A percentile compares a stretch with the other conserved stretches of the same genome.
Conservation (phyloP, 768 basidiomycete genomes). For the Neoboletus magnificus region DNA sequence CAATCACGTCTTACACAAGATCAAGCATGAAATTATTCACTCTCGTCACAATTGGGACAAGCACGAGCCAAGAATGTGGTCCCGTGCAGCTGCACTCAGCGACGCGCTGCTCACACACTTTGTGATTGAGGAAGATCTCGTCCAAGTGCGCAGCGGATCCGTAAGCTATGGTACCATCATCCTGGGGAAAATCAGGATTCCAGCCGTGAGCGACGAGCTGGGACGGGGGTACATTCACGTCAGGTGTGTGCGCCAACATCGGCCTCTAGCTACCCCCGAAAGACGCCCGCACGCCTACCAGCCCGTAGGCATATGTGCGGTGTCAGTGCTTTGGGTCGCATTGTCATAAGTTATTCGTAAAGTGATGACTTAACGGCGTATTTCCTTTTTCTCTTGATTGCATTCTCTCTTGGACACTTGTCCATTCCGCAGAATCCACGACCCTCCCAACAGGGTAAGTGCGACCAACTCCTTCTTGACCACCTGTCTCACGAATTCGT, state of each 20-base stretch:
- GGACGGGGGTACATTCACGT: slow-evolving; percentile 71
- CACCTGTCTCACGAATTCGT: slow-evolving; percentile 4
- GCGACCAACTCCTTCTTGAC: background rate
- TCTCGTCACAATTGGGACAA: slow-evolving; percentile 70
- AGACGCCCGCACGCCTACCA: slow-evolving; percentile 1
- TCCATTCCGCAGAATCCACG: slow-evolving; percentile 55
- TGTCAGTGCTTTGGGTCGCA: slow-evolving; percentile 3
- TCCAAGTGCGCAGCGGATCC: slow-evolving; percentile 48
- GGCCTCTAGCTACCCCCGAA: background rate
- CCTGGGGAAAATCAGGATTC: slow-evolving; percentile 72
- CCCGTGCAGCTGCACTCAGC: slow-evolving; percentile 48
- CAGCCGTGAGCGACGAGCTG: slow-evolving; percentile 55
- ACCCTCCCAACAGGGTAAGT: slow-evolving; percentile 66
- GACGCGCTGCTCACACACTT: slow-evolving; percentile 54
- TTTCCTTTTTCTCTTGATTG: slow-evolving; percentile 5
- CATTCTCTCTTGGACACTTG: background rate
- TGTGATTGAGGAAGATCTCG: slow-evolving; percentile 42
- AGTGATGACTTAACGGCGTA: slow-evolving; percentile 9
- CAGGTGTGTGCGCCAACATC: slow-evolving; percentile 43
- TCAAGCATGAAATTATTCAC: slow-evolving; percentile 64
- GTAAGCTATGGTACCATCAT: slow-evolving; percentile 71
- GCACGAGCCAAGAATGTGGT: slow-evolving; percentile 62
- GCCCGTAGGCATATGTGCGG: slow-evolving; percentile 4
- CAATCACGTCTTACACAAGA: slow-evolving; percentile 45
- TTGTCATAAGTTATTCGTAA: slow-evolving; percentile 1